Evolutionary conservation across 768 basidiomycete genomes (phyloP), one percentile per base, ranked within the genome.

Genomic region (Leccinum longicurvipes): DNA sequence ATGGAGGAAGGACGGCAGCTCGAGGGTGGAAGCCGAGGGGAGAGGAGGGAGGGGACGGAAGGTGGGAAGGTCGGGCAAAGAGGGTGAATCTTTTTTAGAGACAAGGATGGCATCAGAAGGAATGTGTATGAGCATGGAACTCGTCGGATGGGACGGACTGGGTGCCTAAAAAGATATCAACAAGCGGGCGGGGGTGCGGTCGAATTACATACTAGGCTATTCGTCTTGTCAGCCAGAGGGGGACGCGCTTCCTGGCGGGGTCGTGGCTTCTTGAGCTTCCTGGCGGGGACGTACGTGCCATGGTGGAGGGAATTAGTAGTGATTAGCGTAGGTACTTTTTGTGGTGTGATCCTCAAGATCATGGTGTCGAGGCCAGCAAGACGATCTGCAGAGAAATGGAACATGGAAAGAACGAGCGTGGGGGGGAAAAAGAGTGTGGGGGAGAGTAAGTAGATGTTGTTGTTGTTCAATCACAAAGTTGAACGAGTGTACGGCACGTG

Each of bases 341-440:
- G 55, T 49, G 69, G 55, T 12, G 62, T 34, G 64, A 73, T 73
- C 66, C 64, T 72, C 62, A 74, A 67, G 63, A 76, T 58, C 70
- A 73, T 65, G 50, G 64, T 56, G 67, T 76, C 75, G 53, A 76
- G 75, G 29, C 75, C 75, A 72, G 75, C 75, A 69, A 75, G 75
- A 74, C 75, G 67, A 56, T 73, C 71, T 41, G 66, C 60, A 53
- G 74, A 72, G 52, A 76, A 69, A 57, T 70, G 70, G 55, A 72
- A 68, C 72, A 73, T 73, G 57, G 45, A 31, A 46, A 7, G 56
- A 65, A 65, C 44, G 64, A 65, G 42, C 3, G 64, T 55, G 6
- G 31, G 14, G 2, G 25, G n/a, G n/a, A 44, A 41, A 29, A 25
- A 14, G 47, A 55, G 51, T 32, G 46, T 12, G 25, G n/a, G n/a